These are phyloP conservation scores for Catunica adiposa DNA, from an alignment of 2,329 filamentous ascomycete species.

Conservation along the genomic window DNA sequence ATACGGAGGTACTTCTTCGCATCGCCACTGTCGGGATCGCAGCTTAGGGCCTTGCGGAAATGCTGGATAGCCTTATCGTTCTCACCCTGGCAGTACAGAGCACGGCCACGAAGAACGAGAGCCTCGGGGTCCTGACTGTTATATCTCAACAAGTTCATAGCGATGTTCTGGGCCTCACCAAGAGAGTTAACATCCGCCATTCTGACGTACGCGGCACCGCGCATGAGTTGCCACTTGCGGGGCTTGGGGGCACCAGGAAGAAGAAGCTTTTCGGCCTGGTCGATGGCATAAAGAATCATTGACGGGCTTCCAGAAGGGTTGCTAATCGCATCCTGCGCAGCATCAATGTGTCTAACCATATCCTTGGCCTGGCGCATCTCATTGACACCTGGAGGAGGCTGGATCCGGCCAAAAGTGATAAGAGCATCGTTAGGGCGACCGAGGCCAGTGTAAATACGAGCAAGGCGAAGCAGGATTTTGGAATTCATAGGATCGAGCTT, in stretches of 20 bases:
- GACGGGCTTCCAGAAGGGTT: constrained; percentile 55
- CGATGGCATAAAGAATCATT: constrained; percentile 81
- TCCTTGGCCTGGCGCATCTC: constrained; percentile 68
- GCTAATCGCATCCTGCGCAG: constrained; percentile 62
- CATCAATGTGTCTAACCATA: constrained; percentile 68
- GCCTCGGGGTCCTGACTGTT: constrained; percentile 92
- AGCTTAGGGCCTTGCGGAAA: constrained; percentile 74
- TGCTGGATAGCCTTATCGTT: constrained; percentile 89
- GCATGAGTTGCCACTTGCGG: constrained; percentile 85
- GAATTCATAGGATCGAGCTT: constrained; percentile 71
- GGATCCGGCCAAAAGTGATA: constrained; percentile 62
- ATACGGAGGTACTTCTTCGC: constrained; percentile 78
- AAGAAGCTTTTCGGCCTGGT: constrained; percentile 72
- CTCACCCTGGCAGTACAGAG: constrained; percentile 80
- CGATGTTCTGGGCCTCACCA: constrained; percentile 82
- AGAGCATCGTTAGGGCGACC: constrained; percentile 79
- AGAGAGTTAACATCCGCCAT: constrained; percentile 81
- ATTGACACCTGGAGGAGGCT: constrained; percentile 65
- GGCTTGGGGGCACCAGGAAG: constrained; percentile 62
- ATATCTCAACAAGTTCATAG: constrained; percentile 67
- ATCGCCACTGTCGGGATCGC: constrained; percentile 80
- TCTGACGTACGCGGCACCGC: constrained; percentile 79
- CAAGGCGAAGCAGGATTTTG: constrained; percentile 77
- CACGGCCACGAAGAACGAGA: constrained; percentile 71
- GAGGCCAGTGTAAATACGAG: constrained; percentile 74